Evolutionary conservation across 75 land plant genomes (phyloP).

Genomic region (Pseudotsuga menziesii): DNA sequence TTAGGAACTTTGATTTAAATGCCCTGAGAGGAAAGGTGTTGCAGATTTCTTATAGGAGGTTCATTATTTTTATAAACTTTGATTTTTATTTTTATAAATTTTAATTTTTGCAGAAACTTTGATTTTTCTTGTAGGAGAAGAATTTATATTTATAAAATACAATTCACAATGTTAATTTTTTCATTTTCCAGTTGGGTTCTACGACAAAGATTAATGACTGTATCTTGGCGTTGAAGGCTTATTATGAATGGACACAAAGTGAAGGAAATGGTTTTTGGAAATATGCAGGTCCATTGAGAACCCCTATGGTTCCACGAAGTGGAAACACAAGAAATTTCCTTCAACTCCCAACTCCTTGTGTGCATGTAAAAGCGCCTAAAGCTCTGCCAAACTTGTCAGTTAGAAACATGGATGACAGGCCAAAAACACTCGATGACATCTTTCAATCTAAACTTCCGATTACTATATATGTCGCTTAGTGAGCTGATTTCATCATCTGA

Average conservation of each 20-base stretch:
- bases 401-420: constrained; percentile 14
- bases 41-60: no score
- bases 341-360: neutral
- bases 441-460: neutral
- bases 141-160: no score
- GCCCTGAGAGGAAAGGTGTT: no score
- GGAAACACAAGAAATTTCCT: constrained; percentile 12
- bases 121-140: no score
- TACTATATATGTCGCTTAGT: no score
- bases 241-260: constrained; percentile 53
- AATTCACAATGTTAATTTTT: no score
- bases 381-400: neutral
- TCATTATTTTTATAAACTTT: no score
- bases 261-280: constrained; percentile 50
- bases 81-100: no score
- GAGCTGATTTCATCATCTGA: neutral
- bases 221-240: constrained; percentile 61
- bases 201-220: constrained; percentile 63
- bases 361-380: neutral
- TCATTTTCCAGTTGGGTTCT: constrained; percentile 55
- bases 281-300: constrained; percentile 15
- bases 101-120: no score
- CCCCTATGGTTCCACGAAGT: constrained; percentile 37
- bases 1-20: no score
- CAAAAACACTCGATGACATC: neutral